Evolutionary conservation across 768 basidiomycete genomes (phyloP), one percentile per base, ranked within the genome.

Genomic region (Tephrocybe sp.): DNA sequence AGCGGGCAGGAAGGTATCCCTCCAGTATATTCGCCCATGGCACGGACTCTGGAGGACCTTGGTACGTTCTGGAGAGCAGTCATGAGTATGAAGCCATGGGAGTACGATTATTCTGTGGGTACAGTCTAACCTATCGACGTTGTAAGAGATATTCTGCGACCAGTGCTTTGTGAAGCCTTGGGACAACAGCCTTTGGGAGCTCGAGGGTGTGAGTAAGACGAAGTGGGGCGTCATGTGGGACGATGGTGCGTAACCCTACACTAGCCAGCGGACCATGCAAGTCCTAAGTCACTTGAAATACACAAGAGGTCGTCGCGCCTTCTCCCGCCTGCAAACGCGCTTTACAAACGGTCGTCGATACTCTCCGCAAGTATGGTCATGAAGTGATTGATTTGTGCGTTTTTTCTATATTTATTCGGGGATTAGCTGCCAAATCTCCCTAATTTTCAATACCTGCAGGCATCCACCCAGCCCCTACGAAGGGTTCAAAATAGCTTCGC

Each of bases 141-240:
- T 63, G 45, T 18, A 42, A 61, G n/a, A 57, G 48, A 59, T 66
- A 24, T 38, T 17, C 20, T 3, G n/a, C 10, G 36, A 21, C 15
- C 10, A 56, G 74, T 73, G 71, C 36, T 63, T 73, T 3, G 73
- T 72, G 1, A 68, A 78, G 25, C 75, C 76, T 1, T 53, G 51
- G 51, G 32, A 33, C 28, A 17, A 45, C 28, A 38, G 37, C 15
- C 37, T 5, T 11, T 30, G 45, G 6, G 15, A 53, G 3, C 46
- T 4, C 67, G 68, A 37, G 49, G 51, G 1, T 55, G 43, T 61
- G 64, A 61, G 28, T 30, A 30, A n/a, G 32, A 64, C 77, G 3
- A 77, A 74, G 52, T 85, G 80, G 79, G 83, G 83, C 32, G 73
- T 85, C 2, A 67, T 85, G 48, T 83, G 82, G 79, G 76, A 81